Evolutionary conservation across 306 rosid species (phyloP), one percentile per base, ranked within the genome.

Genomic region (Neltuma alba): DNA sequence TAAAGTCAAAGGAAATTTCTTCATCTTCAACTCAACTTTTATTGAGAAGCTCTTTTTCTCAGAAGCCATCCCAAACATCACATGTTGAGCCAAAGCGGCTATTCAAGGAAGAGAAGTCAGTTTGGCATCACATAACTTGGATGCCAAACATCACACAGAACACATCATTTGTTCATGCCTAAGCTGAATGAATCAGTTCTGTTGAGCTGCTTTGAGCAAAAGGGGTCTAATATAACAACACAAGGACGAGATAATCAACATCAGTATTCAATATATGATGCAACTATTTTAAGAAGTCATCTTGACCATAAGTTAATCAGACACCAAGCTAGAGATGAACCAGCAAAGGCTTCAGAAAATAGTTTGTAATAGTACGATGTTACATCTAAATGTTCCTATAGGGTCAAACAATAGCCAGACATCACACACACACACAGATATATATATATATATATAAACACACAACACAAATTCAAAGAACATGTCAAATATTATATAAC

Each of bases 401-500:
- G 67, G 45, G 38, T 37, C 50, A 28, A 37, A 6, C n/a, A 74
- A 33, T 4, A 70, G 66, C 57, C 41, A 41, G 16, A 16, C 68
- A 75, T 54, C 45, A 80, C 57, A 64, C 14, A 9, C 20, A 7
- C 62, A 58, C 34, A 65, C 45, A 42, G n/a, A n/a, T n/a, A n/a
- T n/a, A n/a, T n/a, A n/a, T n/a, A n/a, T n/a, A n/a, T n/a, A n/a
- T n/a, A n/a, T n/a, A 64, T 20, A 9, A 25, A 7, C 62, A 58
- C 34, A 65, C 45, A 42, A 1, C 1, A 55, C 47, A 21, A 66
- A 45, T 8, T 42, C 70, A 36, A 9, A 67, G 21, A 31, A 41
- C n/a, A 11, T 63, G 64, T 54, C 11, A 67, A 72, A 13, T 34
- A 7, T 73, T 68, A 89, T 34, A 7, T 73, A 63, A 89, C 92